Evolutionary conservation across 495 filamentous ascomycete species (phyloP).

Genomic region (Penicillium paradoxum): DNA sequence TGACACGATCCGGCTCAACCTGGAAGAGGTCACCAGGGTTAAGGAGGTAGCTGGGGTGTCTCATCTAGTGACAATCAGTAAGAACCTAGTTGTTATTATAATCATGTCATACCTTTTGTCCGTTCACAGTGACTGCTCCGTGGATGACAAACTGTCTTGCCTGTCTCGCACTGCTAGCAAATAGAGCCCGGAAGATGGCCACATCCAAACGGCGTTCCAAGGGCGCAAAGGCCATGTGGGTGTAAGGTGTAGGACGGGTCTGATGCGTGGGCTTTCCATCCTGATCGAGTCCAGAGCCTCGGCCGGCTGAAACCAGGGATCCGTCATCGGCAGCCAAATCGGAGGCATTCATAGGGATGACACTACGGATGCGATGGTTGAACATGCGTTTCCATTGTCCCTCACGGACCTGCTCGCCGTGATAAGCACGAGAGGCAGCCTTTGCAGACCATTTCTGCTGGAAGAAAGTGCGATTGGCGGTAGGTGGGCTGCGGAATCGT

Average conservation of each 20-base stretch:
- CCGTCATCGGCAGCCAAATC: slow-evolving; percentile 77
- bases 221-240: slow-evolving; percentile 88
- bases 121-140: slow-evolving; percentile 91
- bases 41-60: slow-evolving; percentile 85
- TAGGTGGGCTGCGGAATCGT: slow-evolving; percentile 39
- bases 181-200: slow-evolving; percentile 85
- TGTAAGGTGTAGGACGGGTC: slow-evolving; percentile 62
- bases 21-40: slow-evolving; percentile 98
- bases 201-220: slow-evolving; percentile 87
- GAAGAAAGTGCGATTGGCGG: slow-evolving; percentile 65
- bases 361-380: slow-evolving; percentile 65
- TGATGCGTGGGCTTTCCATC: slow-evolving; percentile 2
- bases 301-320: slow-evolving; percentile 70
- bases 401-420: slow-evolving; percentile 90
- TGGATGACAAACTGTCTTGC: slow-evolving; percentile 92
- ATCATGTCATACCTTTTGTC: slow-evolving; percentile 65
- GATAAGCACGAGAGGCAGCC: slow-evolving; percentile 74
- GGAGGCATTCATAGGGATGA: slow-evolving; percentile 74
- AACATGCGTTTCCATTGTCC: slow-evolving; percentile 92
- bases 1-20: slow-evolving; percentile 80
- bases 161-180: slow-evolving; percentile 91
- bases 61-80: slow-evolving; percentile 58
- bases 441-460: slow-evolving; percentile 98
- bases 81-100: background rate
- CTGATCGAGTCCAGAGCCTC: slow-evolving; percentile 64